Percentiles rank a stretch among this genome's conserved stretches.
Conservation (phyloP, 2,329 filamentous ascomycete species). For the Xylariaceae sp. region DNA sequence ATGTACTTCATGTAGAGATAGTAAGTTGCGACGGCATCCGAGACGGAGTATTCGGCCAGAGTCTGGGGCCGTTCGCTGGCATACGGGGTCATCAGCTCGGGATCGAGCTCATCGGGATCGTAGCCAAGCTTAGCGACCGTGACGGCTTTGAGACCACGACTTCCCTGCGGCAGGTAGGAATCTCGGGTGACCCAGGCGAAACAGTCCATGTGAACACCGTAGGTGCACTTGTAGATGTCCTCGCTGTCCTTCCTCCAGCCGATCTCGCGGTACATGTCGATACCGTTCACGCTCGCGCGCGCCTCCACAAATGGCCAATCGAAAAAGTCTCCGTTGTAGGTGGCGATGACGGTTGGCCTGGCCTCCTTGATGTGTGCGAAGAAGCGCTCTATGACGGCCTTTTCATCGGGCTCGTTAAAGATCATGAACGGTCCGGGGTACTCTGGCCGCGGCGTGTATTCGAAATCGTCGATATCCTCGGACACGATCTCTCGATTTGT, state of each 20-base stretch:
- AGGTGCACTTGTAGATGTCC: conserved; percentile 92
- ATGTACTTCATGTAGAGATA: conserved; percentile 99
- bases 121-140: conserved; percentile 97
- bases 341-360: conserved; percentile 91
- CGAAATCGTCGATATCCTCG: conserved; percentile 94
- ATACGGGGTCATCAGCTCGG: conserved; percentile 92
- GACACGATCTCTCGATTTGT: conserved; percentile 97
- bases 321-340: conserved; percentile 99
- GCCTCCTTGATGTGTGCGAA: conserved; percentile 94
- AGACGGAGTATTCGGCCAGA: conserved; percentile 94
- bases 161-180: conserved; percentile 94
- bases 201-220: conserved; percentile 98
- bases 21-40: conserved; percentile 96
- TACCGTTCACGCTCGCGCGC: conserved; percentile 84
- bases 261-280: conserved; percentile 99
- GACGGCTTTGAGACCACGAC: conserved; percentile 92
- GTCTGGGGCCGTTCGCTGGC: conserved; percentile 88
- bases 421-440: conserved; percentile 95
- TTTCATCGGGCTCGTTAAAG: conserved; percentile 96
- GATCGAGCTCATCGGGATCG: conserved; percentile 94
- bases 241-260: conserved; percentile 93
- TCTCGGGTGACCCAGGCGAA: conserved; percentile 99
- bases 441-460: conserved; percentile 95
- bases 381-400: conserved; percentile 79
- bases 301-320: conserved; percentile 99